Percentiles rank a stretch among this genome's conserved stretches.
Conservation (phyloP, 257 asterid species). For the Nyctanthes arbortristis region DNA sequence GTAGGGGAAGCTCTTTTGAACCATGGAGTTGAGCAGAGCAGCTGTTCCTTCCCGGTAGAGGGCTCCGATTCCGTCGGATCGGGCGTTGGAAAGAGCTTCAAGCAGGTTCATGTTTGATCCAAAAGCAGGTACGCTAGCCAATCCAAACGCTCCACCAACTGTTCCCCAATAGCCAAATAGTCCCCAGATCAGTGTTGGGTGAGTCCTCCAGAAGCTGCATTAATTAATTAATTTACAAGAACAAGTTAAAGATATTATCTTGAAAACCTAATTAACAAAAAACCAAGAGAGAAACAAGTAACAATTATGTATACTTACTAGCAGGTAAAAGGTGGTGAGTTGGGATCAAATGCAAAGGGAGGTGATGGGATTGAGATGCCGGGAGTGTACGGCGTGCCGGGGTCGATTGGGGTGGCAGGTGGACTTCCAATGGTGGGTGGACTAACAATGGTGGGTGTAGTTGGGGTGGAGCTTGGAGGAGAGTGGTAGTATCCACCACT, state of each 20-base stretch:
- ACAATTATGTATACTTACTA: slow-evolving; percentile 43
- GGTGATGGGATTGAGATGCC: slow-evolving; percentile 58
- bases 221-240: slow-evolving; percentile 1
- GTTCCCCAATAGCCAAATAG: slow-evolving; percentile 54
- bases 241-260: neutral
- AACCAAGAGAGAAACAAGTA: no score
- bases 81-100: slow-evolving; percentile 71
- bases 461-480: slow-evolving; percentile 40
- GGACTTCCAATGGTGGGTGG: slow-evolving; percentile 27
- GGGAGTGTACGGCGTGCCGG: slow-evolving; percentile 50
- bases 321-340: slow-evolving; percentile 93
- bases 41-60: slow-evolving; percentile 96
- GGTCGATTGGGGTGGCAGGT: slow-evolving; percentile 38
- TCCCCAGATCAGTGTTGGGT: slow-evolving; percentile 57
- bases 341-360: slow-evolving; percentile 61
- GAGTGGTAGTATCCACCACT: slow-evolving; percentile 36
- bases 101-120: slow-evolving; percentile 57
- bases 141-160: slow-evolving; percentile 46
- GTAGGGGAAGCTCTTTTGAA: slow-evolving; percentile 62
- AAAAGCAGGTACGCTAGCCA: slow-evolving; percentile 35
- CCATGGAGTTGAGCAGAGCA: slow-evolving; percentile 85
- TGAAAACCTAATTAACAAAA: no score
- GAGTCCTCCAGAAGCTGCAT: slow-evolving; percentile 69
- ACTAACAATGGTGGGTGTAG: slow-evolving; percentile 15
- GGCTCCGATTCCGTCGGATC: slow-evolving; percentile 68